Evolutionary conservation across 2,329 filamentous ascomycete genomes (phyloP).

Genomic region (Fusarium sp.): DNA sequence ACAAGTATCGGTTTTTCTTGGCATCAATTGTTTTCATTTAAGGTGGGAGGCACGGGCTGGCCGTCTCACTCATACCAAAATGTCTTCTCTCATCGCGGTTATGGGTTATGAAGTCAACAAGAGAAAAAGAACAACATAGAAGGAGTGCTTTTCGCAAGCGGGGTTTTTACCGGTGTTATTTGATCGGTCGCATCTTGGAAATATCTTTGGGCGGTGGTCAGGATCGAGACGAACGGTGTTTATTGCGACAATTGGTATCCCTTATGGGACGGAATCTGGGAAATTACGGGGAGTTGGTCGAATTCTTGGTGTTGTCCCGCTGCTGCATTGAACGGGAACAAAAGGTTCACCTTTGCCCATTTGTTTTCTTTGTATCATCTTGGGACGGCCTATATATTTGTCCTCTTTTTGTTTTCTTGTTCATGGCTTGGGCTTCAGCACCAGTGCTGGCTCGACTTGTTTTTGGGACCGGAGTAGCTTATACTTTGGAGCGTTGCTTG

Average conservation of each 20-base stretch:
- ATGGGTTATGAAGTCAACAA: constrained; percentile 64
- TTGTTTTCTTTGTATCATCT: constrained; percentile 51
- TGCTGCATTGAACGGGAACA: constrained; percentile 52
- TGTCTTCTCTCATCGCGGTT: constrained; percentile 51
- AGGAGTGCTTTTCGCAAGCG: constrained; percentile 53
- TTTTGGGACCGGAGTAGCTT: constrained; percentile 41
- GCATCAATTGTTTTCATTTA: constrained; percentile 54
- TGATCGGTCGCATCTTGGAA: constrained; percentile 56
- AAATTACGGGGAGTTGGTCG: constrained; percentile 56
- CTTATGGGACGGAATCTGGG: constrained; percentile 51
- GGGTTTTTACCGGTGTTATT: constrained; percentile 52
- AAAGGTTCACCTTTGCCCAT: constrained; percentile 44
- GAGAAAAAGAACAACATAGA: constrained; percentile 63
- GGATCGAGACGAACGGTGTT: constrained; percentile 55
- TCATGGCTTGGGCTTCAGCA: constrained; percentile 32
- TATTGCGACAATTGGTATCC: constrained; percentile 48
- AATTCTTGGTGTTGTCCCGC: constrained; percentile 50
- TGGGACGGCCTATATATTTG: constrained; percentile 51
- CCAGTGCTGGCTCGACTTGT: constrained; percentile 37
- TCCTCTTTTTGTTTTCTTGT: constrained; percentile 46
- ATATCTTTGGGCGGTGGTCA: constrained; percentile 52
- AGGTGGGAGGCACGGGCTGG: constrained; percentile 45
- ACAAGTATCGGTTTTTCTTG: constrained; percentile 46
- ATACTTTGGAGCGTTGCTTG: constrained; percentile 49
- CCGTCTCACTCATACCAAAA: constrained; percentile 48